These are phyloP conservation scores for Ceratocystis diversiconidia DNA, from an alignment of 2,329 filamentous ascomycete species.

Conservation along the genomic window DNA sequence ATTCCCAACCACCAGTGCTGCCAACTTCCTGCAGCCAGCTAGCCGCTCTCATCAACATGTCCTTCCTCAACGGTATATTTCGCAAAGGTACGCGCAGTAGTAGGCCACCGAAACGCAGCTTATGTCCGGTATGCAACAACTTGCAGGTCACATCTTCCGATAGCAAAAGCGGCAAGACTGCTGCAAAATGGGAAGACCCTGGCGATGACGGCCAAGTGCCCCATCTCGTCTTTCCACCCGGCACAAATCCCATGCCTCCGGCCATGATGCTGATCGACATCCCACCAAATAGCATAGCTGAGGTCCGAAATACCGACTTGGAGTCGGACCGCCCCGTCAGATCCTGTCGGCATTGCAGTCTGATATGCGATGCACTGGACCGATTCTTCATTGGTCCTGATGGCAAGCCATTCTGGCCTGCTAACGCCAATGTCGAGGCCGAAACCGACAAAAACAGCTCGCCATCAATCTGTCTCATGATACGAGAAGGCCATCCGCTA, in stretches of 20 bases:
- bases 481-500: conserved; percentile 15
- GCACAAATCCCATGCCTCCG: conserved; percentile 16
- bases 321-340: conserved; percentile 8
- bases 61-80: conserved; percentile 17
- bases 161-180: conserved; percentile 12
- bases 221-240: conserved; percentile 9
- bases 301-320: conserved; percentile 11
- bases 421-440: conserved; percentile 6
- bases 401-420: conserved; percentile 1
- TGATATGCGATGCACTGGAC: conserved; percentile 15
- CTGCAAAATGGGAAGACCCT: conserved; percentile 16
- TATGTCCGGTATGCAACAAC: conserved; percentile 17
- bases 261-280: conserved; percentile 17
- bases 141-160: conserved; percentile 15
- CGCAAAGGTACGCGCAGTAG: conserved; percentile 11
- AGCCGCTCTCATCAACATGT: conserved; percentile 1
- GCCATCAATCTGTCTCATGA: conserved; percentile 15
- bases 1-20: neutral
- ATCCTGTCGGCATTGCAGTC: conserved; percentile 11
- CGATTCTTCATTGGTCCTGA: conserved; percentile 7
- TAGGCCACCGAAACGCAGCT: conserved; percentile 11
- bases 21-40: neutral
- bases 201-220: conserved; percentile 9
- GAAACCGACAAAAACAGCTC: conserved; percentile 13
- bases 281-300: conserved; percentile 14